Evolutionary conservation across 2,329 filamentous ascomycete genomes (phyloP), one percentile per base, ranked within the genome.

Genomic region (Blastomyces percursus): DNA sequence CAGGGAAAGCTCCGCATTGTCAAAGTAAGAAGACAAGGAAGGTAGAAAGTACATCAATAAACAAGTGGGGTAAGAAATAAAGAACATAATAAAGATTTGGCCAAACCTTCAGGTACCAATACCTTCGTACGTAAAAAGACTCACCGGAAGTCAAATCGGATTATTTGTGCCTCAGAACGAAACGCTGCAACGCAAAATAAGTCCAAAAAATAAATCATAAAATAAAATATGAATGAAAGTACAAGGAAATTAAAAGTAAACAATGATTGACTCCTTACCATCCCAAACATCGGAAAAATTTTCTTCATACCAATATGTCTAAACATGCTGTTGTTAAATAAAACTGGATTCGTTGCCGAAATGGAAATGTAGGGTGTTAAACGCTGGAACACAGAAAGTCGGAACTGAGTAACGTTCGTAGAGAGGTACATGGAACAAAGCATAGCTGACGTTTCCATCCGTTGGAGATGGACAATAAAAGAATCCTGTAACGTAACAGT

Each of bases 311-410:
- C 54, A 35, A 35, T 38, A 21, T 55, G 30, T 55, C 24, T 16
- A 40, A 48, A 59, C 32, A 35, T 27, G 24, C 40, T 58, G 38
- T 35, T 42, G 40, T 59, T 35, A 48, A 59, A 59, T 59, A 48
- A 48, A 59, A 58, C 2, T 35, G 24, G 27, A 14, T 21, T 59
- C 40, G 57, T 59, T 59, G 40, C 57, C 57, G 57, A 48, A 48
- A 59, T 59, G 42, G 27, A 59, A 35, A 48, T 58, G 21, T 44
- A 58, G 42, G 27, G 6, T 9, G 24, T 48, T 30, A 35, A 42
- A 32, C 30, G 11, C 16, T 42, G 35, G 35, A 48, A 48, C 57
- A 48, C n/a, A 42, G 24, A 46, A 59, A 59, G 3, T 59, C 40
- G 42, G 24, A 40, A 46, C 24, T 21, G 27, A 27, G 24, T 30